Conservation (phyloP, 129 eudicot genomes). For the Calendula officinalis region DNA sequence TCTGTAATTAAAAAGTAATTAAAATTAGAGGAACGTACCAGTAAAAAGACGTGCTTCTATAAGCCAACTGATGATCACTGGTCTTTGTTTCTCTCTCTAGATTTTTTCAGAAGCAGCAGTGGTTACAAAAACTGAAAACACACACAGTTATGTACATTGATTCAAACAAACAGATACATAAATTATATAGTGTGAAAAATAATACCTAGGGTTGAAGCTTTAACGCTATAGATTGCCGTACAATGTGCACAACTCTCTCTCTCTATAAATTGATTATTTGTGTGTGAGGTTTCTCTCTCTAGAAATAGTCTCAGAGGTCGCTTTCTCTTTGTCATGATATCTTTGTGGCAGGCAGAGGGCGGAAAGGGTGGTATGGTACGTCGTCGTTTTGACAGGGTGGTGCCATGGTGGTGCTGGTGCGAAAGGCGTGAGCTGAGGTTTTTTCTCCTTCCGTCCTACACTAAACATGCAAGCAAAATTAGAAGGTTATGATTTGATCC, state of each 20-base stretch:
- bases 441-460: not conserved
- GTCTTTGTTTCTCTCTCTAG: constrained; percentile 9
- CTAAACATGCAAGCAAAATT: constrained; percentile 22
- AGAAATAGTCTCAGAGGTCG: constrained; percentile 14
- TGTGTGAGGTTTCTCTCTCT: constrained; percentile 24
- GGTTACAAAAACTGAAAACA: not conserved
- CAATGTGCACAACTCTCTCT: constrained; percentile 24
- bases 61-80: constrained; percentile 5
- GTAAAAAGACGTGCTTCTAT: constrained; percentile 7
- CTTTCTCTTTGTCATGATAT: constrained; percentile 31
- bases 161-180: constrained; percentile 2
- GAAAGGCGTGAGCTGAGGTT: constrained; percentile 26
- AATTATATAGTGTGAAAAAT: not conserved
- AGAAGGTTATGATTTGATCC: constrained; percentile 29
- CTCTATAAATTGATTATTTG: constrained; percentile 11
- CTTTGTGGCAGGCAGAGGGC: constrained; percentile 24
- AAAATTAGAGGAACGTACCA: constrained; percentile 17
- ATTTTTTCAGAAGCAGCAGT: not conserved
- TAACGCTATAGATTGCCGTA: constrained; percentile 27
- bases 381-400: constrained; percentile 35
- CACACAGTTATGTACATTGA: constrained; percentile 3
- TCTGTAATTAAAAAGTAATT: not conserved
- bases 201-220: constrained; percentile 13
- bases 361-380: constrained; percentile 25
- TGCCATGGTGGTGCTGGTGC: constrained; percentile 15